Conservation (phyloP, 352 stramenopile species). For the Phytophthora sp. region DNA sequence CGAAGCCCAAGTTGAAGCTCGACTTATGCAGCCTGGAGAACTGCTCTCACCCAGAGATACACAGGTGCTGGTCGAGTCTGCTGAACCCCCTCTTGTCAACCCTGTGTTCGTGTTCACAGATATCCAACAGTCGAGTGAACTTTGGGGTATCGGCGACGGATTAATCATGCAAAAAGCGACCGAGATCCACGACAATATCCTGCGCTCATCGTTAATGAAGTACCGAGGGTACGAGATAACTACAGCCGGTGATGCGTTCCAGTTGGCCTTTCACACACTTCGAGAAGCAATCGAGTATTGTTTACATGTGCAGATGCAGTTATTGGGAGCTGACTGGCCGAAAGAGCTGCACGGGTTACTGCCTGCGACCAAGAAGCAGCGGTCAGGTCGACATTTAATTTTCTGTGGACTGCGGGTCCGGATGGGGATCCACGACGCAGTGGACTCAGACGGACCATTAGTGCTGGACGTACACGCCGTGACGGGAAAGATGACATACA, state of each 20-base stretch:
- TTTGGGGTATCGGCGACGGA: constrained; percentile 51
- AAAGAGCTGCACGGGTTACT: constrained; percentile 51
- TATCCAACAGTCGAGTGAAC: constrained; percentile 63
- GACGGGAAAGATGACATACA: constrained; percentile 68
- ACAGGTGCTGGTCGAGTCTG: constrained; percentile 33
- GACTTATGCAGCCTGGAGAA: constrained; percentile 45
- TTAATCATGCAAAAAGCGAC: constrained; percentile 57
- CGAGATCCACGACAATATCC: constrained; percentile 62
- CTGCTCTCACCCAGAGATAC: constrained; percentile 39
- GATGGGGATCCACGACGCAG: constrained; percentile 68
- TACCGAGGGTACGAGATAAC: constrained; percentile 72
- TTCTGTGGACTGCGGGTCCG: constrained; percentile 60
- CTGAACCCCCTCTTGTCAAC: constrained; percentile 46
- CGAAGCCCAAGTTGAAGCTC: constrained; percentile 48
- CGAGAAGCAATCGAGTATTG: constrained; percentile 64
- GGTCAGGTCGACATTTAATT: constrained; percentile 39
- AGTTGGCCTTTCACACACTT: constrained; percentile 64
- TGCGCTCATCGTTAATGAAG: constrained; percentile 50
- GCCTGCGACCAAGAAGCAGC: constrained; percentile 46
- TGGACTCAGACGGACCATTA: constrained; percentile 40
- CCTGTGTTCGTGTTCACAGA: constrained; percentile 75
- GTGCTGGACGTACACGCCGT: constrained; percentile 52
- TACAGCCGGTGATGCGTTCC: constrained; percentile 60
- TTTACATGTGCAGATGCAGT: constrained; percentile 57
- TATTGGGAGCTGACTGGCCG: constrained; percentile 53